Percentiles rank a stretch among this genome's conserved stretches.
phyloP scores from a whole-genome alignment of 2,329 filamentous ascomycete genomes.

The Trichoderma sp. region DNA sequence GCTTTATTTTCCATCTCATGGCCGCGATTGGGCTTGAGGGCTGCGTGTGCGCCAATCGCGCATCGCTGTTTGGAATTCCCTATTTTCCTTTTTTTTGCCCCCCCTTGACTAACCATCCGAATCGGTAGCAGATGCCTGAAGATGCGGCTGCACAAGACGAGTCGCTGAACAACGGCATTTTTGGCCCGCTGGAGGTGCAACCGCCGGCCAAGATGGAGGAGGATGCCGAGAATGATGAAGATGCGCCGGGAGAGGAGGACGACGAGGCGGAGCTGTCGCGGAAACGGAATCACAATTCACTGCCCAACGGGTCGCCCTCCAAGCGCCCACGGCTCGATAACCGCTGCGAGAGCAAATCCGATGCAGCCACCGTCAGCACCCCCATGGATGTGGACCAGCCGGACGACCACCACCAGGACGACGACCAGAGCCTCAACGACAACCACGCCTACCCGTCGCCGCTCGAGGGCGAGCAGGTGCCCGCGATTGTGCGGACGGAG shows the following conservation, averaged over 20 bases:
- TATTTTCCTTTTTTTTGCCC: neutral
- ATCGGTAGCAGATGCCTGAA: constrained; percentile 51
- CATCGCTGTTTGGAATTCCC: constrained; percentile 1
- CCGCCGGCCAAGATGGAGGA: constrained; percentile 47
- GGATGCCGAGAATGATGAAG: constrained; percentile 40
- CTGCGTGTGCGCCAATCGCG: constrained; percentile 25
- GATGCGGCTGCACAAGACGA: constrained; percentile 52
- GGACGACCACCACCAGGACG: constrained; percentile 29
- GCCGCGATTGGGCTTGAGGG: constrained; percentile 13
- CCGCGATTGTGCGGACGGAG: constrained; percentile 58
- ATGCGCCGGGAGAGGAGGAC: constrained; percentile 36
- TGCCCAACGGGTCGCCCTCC: constrained; percentile 58
- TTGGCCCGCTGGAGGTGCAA: constrained; percentile 57
- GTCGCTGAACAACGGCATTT: constrained; percentile 55
- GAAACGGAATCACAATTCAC: constrained; percentile 53
- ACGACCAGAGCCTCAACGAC: constrained; percentile 53
- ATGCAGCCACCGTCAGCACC: constrained; percentile 46
- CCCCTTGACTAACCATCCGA: constrained; percentile 18
- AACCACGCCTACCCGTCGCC: constrained; percentile 69
- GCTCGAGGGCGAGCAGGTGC: constrained; percentile 58
- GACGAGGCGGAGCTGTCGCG: constrained; percentile 49
- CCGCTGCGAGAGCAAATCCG: constrained; percentile 60
- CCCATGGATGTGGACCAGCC: constrained; percentile 40
- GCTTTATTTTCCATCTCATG: constrained; percentile 22
- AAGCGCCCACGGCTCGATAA: constrained; percentile 65